These are phyloP conservation scores for Phlyctochytrium planicorne DNA, from an alignment of 192 early-diverging fungal genomes.

Conservation along the genomic window DNA sequence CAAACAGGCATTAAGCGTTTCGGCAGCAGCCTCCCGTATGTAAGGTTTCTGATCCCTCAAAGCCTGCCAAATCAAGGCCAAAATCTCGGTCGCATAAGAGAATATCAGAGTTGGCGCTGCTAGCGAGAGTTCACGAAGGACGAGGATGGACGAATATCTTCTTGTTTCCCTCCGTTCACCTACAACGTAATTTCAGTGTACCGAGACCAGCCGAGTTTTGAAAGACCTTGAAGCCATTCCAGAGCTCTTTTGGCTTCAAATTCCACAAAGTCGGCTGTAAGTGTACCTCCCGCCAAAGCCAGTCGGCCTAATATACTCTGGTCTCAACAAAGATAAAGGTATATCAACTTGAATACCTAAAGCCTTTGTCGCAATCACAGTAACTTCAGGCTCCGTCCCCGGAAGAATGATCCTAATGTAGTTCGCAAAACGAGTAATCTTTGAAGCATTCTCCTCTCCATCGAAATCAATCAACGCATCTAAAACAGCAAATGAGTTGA, in stretches of 20 bases:
- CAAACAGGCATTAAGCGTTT: constrained; percentile 75
- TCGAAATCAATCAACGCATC: constrained; percentile 82
- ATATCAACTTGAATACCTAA: constrained; percentile 49
- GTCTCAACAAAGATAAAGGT: background rate
- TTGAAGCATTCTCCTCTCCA: constrained; percentile 72
- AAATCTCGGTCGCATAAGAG: constrained; percentile 72
- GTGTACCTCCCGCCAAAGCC: constrained; percentile 62
- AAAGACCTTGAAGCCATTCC: constrained; percentile 79
- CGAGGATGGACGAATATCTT: constrained; percentile 78
- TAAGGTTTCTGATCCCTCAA: constrained; percentile 72
- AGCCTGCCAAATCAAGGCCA: constrained; percentile 82
- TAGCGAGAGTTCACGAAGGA: constrained; percentile 69
- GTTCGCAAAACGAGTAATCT: constrained; percentile 76
- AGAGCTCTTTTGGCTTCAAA: constrained; percentile 81
- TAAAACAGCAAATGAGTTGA: constrained; percentile 22
- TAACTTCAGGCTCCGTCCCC: constrained; percentile 67
- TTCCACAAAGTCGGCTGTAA: constrained; percentile 80
- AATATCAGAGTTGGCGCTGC: constrained; percentile 83
- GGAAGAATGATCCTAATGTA: constrained; percentile 78
- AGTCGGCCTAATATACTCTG: constrained; percentile 49
- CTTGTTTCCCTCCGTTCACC: constrained; percentile 74
- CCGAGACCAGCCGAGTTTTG: background rate
- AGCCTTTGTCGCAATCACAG: constrained; percentile 70
- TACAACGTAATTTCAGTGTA: constrained; percentile 13
- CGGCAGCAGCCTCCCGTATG: constrained; percentile 79